Conservation (phyloP, 148 eudicot species). For the Diospyros kaki region DNA sequence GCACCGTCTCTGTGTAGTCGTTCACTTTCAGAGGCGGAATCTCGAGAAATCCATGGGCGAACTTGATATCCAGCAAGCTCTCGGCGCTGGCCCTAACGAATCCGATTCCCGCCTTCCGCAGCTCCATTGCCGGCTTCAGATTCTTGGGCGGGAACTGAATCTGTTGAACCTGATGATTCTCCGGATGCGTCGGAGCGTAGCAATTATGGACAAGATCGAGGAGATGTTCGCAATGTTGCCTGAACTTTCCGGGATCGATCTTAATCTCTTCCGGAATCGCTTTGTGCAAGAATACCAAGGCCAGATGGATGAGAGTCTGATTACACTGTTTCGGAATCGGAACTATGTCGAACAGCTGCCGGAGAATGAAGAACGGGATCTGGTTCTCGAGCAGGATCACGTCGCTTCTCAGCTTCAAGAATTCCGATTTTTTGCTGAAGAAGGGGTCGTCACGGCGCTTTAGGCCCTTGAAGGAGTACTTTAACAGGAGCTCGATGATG, state of each 20-base stretch:
- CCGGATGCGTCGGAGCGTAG: conserved; percentile 33
- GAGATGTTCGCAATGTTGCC: conserved; percentile 37
- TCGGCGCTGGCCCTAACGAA: conserved; percentile 18
- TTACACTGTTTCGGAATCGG: conserved; percentile 30
- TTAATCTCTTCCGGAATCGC: conserved; percentile 31
- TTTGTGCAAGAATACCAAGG: conserved; percentile 41
- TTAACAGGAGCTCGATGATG: conserved; percentile 53
- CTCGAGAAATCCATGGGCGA: conserved; percentile 21
- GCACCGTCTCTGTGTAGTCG: conserved; percentile 27
- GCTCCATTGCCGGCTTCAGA: neutral
- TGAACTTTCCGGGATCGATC: conserved; percentile 19
- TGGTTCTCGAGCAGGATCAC: conserved; percentile 56
- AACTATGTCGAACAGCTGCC: conserved; percentile 31
- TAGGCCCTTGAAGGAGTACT: conserved; percentile 28
- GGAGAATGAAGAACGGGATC: conserved; percentile 48
- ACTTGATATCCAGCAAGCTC: conserved; percentile 32
- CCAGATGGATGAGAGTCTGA: conserved; percentile 30
- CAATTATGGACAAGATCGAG: conserved; percentile 51
- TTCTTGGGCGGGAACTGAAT: neutral
- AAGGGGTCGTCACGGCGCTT: conserved; percentile 50
- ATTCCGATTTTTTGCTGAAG: conserved; percentile 22
- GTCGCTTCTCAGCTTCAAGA: conserved; percentile 37
- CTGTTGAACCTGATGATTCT: neutral
- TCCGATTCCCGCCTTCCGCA: conserved; percentile 6
- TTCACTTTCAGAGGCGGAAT: conserved; percentile 44